Evolutionary conservation across 2,329 filamentous ascomycete genomes (phyloP).

Genomic region (Penicillium italicum): DNA sequence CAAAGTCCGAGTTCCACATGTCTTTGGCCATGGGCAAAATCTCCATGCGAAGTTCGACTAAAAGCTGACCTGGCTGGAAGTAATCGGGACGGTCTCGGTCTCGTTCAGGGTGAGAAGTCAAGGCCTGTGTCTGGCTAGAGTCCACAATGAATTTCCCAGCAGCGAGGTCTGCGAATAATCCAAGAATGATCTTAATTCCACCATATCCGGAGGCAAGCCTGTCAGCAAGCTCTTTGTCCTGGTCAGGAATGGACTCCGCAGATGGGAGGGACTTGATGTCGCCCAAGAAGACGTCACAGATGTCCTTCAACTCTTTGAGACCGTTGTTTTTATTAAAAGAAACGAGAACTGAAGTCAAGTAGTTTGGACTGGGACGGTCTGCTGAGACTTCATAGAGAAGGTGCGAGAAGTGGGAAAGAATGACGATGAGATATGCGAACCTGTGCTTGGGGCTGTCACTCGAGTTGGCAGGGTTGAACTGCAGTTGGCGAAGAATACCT

Average conservation of each 20-base stretch:
- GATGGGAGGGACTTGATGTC: slow-evolving; percentile 52
- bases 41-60: slow-evolving; percentile 79
- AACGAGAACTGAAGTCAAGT: slow-evolving; percentile 70
- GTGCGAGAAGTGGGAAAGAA: slow-evolving; percentile 72
- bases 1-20: slow-evolving; percentile 80
- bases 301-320: slow-evolving; percentile 66
- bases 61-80: slow-evolving; percentile 68
- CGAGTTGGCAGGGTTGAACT: slow-evolving; percentile 46
- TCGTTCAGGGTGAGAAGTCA: slow-evolving; percentile 52
- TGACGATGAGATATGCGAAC: slow-evolving; percentile 77
- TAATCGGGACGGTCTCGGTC: slow-evolving; percentile 57
- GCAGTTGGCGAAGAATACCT: slow-evolving; percentile 65
- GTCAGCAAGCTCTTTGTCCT: slow-evolving; percentile 40
- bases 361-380: slow-evolving; percentile 50
- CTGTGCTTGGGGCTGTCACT: slow-evolving; percentile 56
- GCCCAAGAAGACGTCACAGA: slow-evolving; percentile 65
- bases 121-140: slow-evolving; percentile 59
- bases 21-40: slow-evolving; percentile 71
- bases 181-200: slow-evolving; percentile 76
- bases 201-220: slow-evolving; percentile 53
- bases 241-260: slow-evolving; percentile 39
- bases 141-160: slow-evolving; percentile 79
- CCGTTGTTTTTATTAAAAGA: slow-evolving; percentile 82
- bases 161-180: slow-evolving; percentile 72
- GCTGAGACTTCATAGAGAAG: slow-evolving; percentile 66